These are phyloP conservation scores for Stenogyne calaminthoides DNA, from an alignment of 305 asterid species.

Conservation along the genomic window DNA sequence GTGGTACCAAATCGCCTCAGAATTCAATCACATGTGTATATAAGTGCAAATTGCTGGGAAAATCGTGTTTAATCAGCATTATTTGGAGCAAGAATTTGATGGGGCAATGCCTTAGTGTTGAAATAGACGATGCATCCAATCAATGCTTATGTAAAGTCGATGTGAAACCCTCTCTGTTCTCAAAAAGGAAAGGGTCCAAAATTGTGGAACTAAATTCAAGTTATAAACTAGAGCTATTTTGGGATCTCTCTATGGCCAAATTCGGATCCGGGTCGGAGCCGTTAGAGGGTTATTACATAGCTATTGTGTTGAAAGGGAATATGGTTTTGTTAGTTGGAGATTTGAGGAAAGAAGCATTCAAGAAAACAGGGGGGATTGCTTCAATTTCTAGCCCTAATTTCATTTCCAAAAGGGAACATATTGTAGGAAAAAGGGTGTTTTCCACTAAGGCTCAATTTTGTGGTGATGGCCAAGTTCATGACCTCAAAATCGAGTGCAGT, in stretches of 20 bases:
- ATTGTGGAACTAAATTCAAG: constrained; percentile 47
- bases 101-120: constrained; percentile 82
- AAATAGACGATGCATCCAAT: constrained; percentile 69
- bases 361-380: constrained; percentile 62
- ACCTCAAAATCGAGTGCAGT: constrained; percentile 73
- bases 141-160: constrained; percentile 76
- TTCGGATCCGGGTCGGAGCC: constrained; percentile 93
- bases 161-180: constrained; percentile 83
- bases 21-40: constrained; percentile 72
- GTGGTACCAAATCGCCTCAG: constrained; percentile 56
- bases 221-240: constrained; percentile 55
- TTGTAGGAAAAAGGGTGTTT: constrained; percentile 68
- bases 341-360: constrained; percentile 77
- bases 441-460: constrained; percentile 70
- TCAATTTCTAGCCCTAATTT: constrained; percentile 46
- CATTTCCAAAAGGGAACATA: constrained; percentile 71
- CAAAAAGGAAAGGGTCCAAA: constrained; percentile 84
- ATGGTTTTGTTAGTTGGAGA: constrained; percentile 78
- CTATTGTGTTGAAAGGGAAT: constrained; percentile 61
- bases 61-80: constrained; percentile 62
- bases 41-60: constrained; percentile 69
- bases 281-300: constrained; percentile 70
- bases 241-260: constrained; percentile 84
- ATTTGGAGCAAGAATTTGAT: constrained; percentile 87
- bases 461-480: constrained; percentile 67